Conservation (phyloP, 148 eudicot species). For the Vaccinium macrocarpon region DNA sequence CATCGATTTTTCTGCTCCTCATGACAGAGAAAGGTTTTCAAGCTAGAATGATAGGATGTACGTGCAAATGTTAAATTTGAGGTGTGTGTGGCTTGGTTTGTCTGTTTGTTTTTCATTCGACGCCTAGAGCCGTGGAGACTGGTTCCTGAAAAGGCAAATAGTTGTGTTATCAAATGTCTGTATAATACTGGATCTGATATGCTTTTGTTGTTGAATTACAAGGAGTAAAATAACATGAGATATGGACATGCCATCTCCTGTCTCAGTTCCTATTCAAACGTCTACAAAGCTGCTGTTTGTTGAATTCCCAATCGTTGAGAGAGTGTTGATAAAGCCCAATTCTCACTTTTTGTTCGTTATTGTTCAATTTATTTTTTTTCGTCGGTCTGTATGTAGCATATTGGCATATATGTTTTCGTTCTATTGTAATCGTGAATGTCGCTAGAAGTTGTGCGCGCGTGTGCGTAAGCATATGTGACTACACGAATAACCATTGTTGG, state of each 20-base stretch:
- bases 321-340: background rate
- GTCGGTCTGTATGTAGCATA: too few relatives aligned
- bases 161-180: background rate
- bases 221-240: background rate
- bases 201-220: background rate
- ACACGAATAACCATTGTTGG: too few relatives aligned
- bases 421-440: too few relatives aligned
- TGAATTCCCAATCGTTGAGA: background rate
- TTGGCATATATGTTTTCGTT: too few relatives aligned
- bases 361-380: too few relatives aligned
- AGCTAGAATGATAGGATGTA: constrained; percentile 9
- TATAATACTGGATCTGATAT: background rate
- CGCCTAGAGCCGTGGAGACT: background rate
- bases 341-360: too few relatives aligned
- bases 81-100: background rate
- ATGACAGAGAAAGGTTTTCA: constrained; percentile 52
- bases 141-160: background rate
- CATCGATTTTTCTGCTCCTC: constrained; percentile 70
- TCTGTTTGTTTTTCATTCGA: background rate
- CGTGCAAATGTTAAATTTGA: background rate
- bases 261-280: background rate
- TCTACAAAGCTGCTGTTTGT: background rate
- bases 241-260: background rate
- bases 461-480: too few relatives aligned
- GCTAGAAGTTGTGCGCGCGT: too few relatives aligned